phyloP scores from a whole-genome alignment of 129 eudicot genomes.

The Cynara cardunculus region DNA sequence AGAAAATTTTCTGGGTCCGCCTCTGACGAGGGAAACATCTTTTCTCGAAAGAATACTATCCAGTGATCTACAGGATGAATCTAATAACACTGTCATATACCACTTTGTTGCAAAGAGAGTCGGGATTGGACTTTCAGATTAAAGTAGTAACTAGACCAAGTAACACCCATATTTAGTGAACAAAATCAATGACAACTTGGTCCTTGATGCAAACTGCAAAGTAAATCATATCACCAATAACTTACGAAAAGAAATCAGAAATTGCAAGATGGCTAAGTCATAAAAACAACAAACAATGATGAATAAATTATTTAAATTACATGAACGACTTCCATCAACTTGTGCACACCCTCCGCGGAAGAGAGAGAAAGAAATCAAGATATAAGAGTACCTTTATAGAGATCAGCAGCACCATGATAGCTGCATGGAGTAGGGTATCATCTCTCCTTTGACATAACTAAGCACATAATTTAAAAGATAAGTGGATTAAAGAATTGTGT shows the following conservation, averaged over 20 bases:
- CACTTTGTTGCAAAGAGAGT: too few species aligned
- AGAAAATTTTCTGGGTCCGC: too few species aligned
- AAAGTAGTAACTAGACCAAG: background rate
- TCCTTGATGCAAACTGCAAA: background rate
- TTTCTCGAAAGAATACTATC: too few species aligned
- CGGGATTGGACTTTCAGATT: too few species aligned
- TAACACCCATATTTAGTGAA: background rate
- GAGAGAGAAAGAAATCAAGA: background rate
- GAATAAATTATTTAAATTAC: background rate
- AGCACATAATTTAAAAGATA: constrained; percentile 7
- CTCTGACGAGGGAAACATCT: too few species aligned
- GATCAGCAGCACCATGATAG: constrained; percentile 76
- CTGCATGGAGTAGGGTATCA: constrained; percentile 44
- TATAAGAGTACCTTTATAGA: constrained; percentile 63
- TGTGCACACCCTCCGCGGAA: background rate
- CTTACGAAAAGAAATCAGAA: background rate
- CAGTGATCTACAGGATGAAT: too few species aligned
- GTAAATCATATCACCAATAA: background rate
- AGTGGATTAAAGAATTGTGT: too few species aligned
- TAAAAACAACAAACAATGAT: background rate
- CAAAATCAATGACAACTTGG: background rate
- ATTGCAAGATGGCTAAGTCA: background rate
- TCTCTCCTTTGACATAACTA: constrained; percentile 54
- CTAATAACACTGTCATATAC: too few species aligned
- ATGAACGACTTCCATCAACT: background rate